These are phyloP conservation scores for Phlebiopsis flavidoalba DNA, from an alignment of 768 basidiomycete genomes.

Conservation along the genomic window DNA sequence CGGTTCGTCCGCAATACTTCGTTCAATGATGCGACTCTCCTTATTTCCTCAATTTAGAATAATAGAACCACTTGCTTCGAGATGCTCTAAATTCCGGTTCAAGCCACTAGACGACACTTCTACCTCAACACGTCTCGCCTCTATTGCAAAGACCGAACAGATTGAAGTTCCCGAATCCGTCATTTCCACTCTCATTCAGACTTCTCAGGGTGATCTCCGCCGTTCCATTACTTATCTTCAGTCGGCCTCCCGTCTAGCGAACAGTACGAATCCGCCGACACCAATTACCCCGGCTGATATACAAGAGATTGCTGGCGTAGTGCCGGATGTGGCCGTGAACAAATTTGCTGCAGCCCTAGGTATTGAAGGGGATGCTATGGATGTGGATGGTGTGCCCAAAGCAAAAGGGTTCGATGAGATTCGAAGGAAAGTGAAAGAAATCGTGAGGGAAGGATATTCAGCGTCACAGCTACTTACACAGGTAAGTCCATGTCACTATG, in stretches of 20 bases:
- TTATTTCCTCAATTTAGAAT: conserved; percentile 49
- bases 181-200: conserved; percentile 66
- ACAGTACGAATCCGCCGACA: conserved; percentile 65
- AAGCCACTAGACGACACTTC: conserved; percentile 82
- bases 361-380: conserved; percentile 52
- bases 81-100: conserved; percentile 98
- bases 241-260: conserved; percentile 85
- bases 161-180: conserved; percentile 55
- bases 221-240: conserved; percentile 98
- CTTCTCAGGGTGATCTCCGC: conserved; percentile 89
- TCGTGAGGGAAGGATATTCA: conserved; percentile 89
- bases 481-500: conserved; percentile 42
- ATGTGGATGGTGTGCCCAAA: conserved; percentile 36
- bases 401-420: conserved; percentile 52
- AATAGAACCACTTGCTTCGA: conserved; percentile 96
- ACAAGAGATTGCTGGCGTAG: conserved; percentile 96
- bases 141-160: conserved; percentile 77
- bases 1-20: conserved; percentile 48
- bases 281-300: conserved; percentile 75
- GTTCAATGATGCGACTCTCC: background rate
- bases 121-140: conserved; percentile 64
- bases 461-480: conserved; percentile 86
- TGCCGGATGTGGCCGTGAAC: conserved; percentile 69
- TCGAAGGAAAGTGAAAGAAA: conserved; percentile 62
- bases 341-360: conserved; percentile 70